Evolutionary conservation across 441 rosid species (phyloP).

Genomic region (Dalechampia spathulata): DNA sequence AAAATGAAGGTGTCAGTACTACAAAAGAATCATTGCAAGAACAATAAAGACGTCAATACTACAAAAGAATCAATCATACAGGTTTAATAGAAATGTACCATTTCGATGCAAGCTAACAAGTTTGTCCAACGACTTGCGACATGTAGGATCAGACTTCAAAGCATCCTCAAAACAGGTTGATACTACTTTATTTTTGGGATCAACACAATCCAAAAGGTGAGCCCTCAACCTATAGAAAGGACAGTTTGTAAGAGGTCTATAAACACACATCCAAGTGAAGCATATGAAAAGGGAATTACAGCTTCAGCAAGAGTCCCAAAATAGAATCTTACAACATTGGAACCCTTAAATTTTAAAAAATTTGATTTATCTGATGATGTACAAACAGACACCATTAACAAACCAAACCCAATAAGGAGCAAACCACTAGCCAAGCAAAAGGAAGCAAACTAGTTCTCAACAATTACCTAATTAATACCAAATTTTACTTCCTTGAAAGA

Average conservation of each 20-base stretch:
- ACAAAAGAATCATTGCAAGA: background rate
- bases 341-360: background rate
- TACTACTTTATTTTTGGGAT: conserved; percentile 28
- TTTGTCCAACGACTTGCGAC: conserved; percentile 43
- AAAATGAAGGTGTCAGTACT: background rate
- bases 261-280: background rate
- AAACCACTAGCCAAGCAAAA: too few relatives aligned
- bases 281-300: too few relatives aligned
- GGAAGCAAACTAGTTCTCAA: too few relatives aligned
- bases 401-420: too few relatives aligned
- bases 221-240: conserved; percentile 50
- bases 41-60: too few relatives aligned
- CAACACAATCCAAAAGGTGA: conserved; percentile 45
- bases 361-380: background rate
- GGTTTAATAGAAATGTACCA: conserved; percentile 24
- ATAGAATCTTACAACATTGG: background rate
- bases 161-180: conserved; percentile 54
- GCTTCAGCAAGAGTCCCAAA: too few relatives aligned
- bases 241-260: background rate
- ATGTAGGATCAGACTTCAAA: conserved; percentile 67
- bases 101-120: conserved; percentile 53
- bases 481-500: too few relatives aligned
- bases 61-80: background rate
- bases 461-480: too few relatives aligned
- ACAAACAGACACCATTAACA: too few relatives aligned